Conservation (phyloP, 257 asterid genomes). For the Cordia subcordata region DNA sequence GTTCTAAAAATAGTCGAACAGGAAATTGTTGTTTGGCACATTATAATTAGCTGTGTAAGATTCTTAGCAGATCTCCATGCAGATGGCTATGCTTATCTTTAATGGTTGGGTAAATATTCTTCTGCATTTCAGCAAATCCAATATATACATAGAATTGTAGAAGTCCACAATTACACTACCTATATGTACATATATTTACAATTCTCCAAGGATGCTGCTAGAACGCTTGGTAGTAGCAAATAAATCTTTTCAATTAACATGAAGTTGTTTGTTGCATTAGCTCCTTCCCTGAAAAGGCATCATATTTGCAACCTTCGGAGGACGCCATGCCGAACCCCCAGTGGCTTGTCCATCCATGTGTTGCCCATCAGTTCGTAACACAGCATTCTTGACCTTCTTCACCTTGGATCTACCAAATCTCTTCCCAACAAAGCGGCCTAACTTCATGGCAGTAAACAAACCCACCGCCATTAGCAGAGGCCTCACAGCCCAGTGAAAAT, state of each 20-base stretch:
- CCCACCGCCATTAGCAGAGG: slow-evolving; percentile 73
- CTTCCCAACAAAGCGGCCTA: slow-evolving; percentile 62
- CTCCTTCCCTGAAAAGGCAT: slow-evolving; percentile 47
- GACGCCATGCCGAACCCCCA: slow-evolving; percentile 49
- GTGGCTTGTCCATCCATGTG: slow-evolving; percentile 29
- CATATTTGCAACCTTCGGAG: slow-evolving; percentile 50
- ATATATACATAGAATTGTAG: no score
- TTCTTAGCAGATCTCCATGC: no score
- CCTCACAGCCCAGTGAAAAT: slow-evolving; percentile 90
- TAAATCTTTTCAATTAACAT: not conserved
- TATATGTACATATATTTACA: no score
- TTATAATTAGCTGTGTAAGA: no score
- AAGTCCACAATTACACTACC: no score
- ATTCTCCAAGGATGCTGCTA: no score
- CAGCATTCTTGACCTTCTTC: slow-evolving; percentile 18
- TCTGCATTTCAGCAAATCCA: no score
- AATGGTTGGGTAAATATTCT: no score
- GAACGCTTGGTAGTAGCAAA: no score
- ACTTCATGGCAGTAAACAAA: slow-evolving; percentile 63
- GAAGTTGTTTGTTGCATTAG: slow-evolving; percentile 7
- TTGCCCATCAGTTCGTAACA: slow-evolving; percentile 27
- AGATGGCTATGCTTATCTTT: no score
- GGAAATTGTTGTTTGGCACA: no score
- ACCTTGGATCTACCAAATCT: slow-evolving; percentile 34
- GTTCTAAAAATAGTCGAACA: no score